phyloP scores from a whole-genome alignment of 1,284 basidiomycete species.

The Kwoniella shivajii region DNA sequence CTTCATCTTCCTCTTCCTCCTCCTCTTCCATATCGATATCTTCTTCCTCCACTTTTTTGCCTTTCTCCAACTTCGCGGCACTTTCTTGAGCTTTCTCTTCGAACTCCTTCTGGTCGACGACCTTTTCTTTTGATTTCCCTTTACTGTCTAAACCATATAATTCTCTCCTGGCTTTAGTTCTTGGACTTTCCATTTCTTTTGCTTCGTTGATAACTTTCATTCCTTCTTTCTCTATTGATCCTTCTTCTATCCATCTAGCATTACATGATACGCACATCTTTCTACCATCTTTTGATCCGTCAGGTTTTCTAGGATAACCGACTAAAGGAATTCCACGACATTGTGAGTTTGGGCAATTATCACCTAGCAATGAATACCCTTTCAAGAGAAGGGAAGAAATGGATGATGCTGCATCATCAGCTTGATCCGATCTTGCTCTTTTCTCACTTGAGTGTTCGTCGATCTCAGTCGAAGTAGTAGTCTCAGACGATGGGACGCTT shows the following conservation, averaged over 20 bases:
- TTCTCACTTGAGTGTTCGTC: background rate
- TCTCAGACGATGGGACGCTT: background rate
- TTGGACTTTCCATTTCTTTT: constrained; percentile 33
- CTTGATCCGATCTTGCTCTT: background rate
- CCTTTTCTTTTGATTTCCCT: constrained; percentile 11
- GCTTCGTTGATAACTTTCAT: constrained; percentile 14
- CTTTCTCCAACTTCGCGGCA: constrained; percentile 4
- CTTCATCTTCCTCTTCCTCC: background rate
- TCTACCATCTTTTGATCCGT: constrained; percentile 36
- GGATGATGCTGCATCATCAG: constrained; percentile 33
- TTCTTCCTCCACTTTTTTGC: background rate
- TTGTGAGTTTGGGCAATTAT: constrained; percentile 40
- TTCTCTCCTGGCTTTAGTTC: constrained; percentile 37
- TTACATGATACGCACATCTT: constrained; percentile 47
- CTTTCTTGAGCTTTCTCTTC: constrained; percentile 18
- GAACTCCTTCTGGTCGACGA: constrained; percentile 14
- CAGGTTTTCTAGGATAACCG: constrained; percentile 43
- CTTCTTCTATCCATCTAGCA: constrained; percentile 40
- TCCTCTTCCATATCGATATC: constrained; percentile 10
- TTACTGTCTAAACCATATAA: constrained; percentile 35
- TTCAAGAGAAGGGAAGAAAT: constrained; percentile 47
- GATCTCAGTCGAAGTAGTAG: background rate
- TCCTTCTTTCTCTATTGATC: constrained; percentile 20
- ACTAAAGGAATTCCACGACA: constrained; percentile 52
- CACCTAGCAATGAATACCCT: constrained; percentile 49